These are phyloP conservation scores for Wallacemonas sp. DNA, from an alignment of 208 protist genomes.

Conservation along the genomic window DNA sequence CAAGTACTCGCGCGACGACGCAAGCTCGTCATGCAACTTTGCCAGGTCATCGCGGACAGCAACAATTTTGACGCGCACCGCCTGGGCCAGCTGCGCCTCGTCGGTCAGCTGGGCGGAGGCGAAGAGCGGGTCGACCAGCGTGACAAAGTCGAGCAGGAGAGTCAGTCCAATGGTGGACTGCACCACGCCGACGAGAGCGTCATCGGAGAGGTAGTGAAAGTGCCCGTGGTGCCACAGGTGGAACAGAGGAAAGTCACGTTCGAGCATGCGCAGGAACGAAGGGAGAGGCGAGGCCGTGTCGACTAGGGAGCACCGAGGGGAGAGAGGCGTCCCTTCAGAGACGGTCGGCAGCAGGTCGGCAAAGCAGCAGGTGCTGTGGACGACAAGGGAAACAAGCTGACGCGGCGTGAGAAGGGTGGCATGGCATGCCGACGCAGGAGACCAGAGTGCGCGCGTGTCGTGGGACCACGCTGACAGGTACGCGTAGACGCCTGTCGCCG, in stretches of 20 bases:
- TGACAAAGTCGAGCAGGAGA: conserved; percentile 1
- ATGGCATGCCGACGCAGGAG: not conserved
- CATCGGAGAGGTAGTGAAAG: not conserved
- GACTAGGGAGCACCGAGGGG: too few species aligned
- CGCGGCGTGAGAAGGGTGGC: not conserved
- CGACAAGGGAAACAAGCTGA: not conserved
- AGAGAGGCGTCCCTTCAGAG: too few species aligned
- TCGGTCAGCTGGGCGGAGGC: not conserved
- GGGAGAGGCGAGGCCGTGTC: not conserved
- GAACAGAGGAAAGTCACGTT: not conserved
- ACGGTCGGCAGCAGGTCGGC: too few species aligned
- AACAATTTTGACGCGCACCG: not conserved
- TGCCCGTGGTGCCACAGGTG: not conserved
- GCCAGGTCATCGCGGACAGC: not conserved
- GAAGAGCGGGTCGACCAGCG: conserved; percentile 1
- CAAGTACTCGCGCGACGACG: too few species aligned
- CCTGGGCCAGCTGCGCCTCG: not conserved
- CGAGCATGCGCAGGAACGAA: not conserved
- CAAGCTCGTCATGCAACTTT: not conserved
- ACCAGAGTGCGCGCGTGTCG: not conserved
- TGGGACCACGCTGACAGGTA: not conserved
- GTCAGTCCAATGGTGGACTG: not conserved
- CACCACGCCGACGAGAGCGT: not conserved
- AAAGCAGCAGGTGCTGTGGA: not conserved
- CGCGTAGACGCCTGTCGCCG: not conserved